Conservation (phyloP, 208 protist species). For the Wallacemonas sp. region DNA sequence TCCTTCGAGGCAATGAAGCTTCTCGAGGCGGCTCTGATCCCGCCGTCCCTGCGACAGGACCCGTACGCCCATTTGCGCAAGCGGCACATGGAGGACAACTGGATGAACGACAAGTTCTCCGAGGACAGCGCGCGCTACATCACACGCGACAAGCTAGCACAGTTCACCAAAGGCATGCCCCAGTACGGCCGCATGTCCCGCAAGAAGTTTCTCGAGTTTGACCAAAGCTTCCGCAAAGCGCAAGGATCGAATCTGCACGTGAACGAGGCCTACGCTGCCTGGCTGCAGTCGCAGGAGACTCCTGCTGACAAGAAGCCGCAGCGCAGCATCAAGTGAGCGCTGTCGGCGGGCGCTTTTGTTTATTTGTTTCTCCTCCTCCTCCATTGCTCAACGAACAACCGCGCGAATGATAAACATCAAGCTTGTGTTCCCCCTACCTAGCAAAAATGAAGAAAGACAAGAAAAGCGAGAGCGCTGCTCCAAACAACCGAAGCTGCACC, state of each 20-base stretch:
- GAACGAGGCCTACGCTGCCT: slow-evolving; percentile 85
- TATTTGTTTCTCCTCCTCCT: no score
- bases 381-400: background rate
- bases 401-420: no score
- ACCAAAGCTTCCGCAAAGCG: slow-evolving; percentile 56
- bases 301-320: background rate
- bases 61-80: slow-evolving; percentile 88
- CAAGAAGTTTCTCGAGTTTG: slow-evolving; percentile 80
- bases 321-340: background rate
- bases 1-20: slow-evolving; percentile 90
- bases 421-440: no score
- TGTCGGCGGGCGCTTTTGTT: background rate
- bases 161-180: slow-evolving; percentile 77
- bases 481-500: no score
- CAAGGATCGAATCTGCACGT: slow-evolving; percentile 67
- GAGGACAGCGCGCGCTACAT: slow-evolving; percentile 80
- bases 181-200: slow-evolving; percentile 73
- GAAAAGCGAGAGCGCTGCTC: no score
- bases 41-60: slow-evolving; percentile 74
- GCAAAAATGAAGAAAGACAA: no score
- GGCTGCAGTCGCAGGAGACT: slow-evolving; percentile 45
- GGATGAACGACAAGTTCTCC: slow-evolving; percentile 89
- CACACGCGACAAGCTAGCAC: slow-evolving; percentile 67
- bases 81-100: slow-evolving; percentile 90
- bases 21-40: slow-evolving; percentile 75